Base-by-base conservation (phyloP, 768 basidiomycete species). In the Kwoniella botswanensis region DNA sequence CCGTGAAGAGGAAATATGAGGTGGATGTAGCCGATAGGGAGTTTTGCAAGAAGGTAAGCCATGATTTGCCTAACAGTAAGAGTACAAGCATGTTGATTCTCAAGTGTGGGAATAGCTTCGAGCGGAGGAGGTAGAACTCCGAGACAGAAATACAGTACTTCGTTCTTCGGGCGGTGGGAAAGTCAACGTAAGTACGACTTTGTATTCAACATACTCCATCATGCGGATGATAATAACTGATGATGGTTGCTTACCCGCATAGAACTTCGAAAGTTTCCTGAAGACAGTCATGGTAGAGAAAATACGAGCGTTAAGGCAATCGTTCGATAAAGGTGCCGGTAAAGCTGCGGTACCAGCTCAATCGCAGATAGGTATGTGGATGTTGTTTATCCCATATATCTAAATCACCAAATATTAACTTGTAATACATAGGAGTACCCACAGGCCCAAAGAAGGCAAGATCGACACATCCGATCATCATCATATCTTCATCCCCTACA, bases 401-500 rank as follows among this genome's bases (percentile, higher is more conserved):
- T 10, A 21, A 17, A 11, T 54, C 18, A 24, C 24, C 58, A 26
- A 17, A 50, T 61, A 22, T n/a, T 7, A 42, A 7, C 15, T 12
- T 17, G 9, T 42, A 42, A 43, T 21, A 44, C 18, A 12, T n/a
- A 61, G 59, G 59, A 61, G 35, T 41, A n/a, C 71, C 73, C 56
- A 55, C 63, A 35, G 61, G 72, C 63, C 76, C 79, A 62, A 78
- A 77, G 71, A 83, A 77, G 64, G 80, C 67, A 82, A 92, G 90
- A 88, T 73, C 89, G 89, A 79, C 89, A 77, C 91, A 91, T 84
- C 96, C 96, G 0, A 98, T 99, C 79, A 97, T 98, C 83, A 92
- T 98, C 86, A 94, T 99, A 54, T 96, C 95, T 0, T 96, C 94
- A 0, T 94, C 92, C 17, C 94, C 94, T 0, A 98, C 96, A 1